Evolutionary conservation across 305 asterid genomes (phyloP).

Genomic region (Rubia peregrina): DNA sequence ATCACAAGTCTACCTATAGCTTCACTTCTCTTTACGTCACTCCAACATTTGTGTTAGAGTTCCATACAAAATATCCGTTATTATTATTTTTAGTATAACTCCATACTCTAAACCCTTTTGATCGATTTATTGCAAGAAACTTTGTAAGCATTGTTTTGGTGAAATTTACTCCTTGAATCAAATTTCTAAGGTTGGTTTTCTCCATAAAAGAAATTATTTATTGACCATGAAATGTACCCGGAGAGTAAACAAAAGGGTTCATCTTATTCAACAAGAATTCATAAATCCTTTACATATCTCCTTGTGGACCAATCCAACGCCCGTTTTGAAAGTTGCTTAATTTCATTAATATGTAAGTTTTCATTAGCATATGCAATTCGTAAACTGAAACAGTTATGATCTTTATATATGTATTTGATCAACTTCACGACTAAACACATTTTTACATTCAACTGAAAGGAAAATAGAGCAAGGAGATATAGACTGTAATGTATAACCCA

Average conservation of each 20-base stretch:
- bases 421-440: not conserved
- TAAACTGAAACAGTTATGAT: not conserved
- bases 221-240: not conserved
- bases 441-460: not conserved
- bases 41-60: not conserved
- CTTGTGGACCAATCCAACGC: not conserved
- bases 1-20: not conserved
- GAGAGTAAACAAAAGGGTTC: not conserved
- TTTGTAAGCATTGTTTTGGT: not conserved
- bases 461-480: not conserved
- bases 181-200: not conserved
- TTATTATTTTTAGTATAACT: not conserved
- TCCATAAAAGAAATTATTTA: not conserved
- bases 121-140: not conserved
- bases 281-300: not conserved
- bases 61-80: not conserved
- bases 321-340: not conserved
- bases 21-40: not conserved
- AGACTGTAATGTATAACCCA: not conserved
- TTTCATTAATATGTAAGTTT: not conserved
- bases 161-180: not conserved
- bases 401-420: not conserved
- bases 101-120: not conserved
- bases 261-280: not conserved
- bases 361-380: not conserved